Evolutionary conservation across 2,329 filamentous ascomycete species (phyloP).

Genomic region (Calonectria pseudoturangicola): DNA sequence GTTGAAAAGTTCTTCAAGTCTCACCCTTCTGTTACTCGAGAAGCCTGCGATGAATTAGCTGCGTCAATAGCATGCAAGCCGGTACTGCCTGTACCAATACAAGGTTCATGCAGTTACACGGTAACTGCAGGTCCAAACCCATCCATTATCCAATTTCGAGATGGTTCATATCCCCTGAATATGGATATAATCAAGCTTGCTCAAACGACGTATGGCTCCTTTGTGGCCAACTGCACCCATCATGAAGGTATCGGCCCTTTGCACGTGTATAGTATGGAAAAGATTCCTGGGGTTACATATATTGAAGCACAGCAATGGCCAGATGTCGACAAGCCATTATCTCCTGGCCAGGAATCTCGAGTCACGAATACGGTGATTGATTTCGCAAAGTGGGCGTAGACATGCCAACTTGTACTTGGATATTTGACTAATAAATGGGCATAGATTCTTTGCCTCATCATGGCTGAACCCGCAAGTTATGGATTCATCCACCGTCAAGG

Average conservation of each 20-base stretch:
- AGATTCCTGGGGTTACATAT: not conserved
- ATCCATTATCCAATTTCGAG: conserved; percentile 13
- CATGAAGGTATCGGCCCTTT: conserved; percentile 5
- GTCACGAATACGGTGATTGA: not conserved
- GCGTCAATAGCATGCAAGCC: not conserved
- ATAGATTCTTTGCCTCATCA: conserved; percentile 4
- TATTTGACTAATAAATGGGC: not conserved
- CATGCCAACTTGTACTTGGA: not conserved
- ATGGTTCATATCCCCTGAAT: not conserved
- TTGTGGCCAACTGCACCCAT: not conserved
- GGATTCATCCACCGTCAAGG: not conserved
- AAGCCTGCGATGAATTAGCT: not conserved
- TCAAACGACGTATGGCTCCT: not conserved
- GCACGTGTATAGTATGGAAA: conserved; percentile 13
- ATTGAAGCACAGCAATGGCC: not conserved
- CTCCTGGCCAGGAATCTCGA: not conserved
- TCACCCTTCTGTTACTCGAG: not conserved
- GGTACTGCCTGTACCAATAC: not conserved
- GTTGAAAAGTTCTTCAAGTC: conserved; percentile 1
- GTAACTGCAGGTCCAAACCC: not conserved
- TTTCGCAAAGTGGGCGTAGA: not conserved
- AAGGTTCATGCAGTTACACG: conserved; percentile 23
- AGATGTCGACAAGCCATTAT: not conserved
- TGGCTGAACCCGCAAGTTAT: not conserved
- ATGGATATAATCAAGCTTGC: not conserved